Percentiles rank a stretch among this genome's conserved stretches.
Conservation (phyloP, 2,329 filamentous ascomycete genomes). For the Nemania abortiva region DNA sequence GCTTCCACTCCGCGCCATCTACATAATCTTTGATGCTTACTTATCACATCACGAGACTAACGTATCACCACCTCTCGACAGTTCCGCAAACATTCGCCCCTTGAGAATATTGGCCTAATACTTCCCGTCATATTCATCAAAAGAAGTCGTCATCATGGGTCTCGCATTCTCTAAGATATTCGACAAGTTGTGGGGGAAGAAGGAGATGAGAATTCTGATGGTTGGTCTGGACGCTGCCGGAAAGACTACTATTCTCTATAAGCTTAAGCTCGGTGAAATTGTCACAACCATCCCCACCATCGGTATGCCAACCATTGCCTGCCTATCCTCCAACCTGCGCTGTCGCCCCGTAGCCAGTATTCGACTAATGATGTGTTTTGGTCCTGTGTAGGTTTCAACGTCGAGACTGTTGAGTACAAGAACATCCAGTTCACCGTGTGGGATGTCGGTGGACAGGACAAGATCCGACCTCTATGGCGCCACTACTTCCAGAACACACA, state of each 20-base stretch:
- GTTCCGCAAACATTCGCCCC: constrained; percentile 37
- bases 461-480: constrained; percentile 99
- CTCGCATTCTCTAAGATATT: constrained; percentile 97
- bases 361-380: constrained; percentile 42
- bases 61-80: constrained; percentile 36
- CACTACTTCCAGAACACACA: constrained; percentile 99
- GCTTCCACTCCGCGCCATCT: constrained; percentile 17
- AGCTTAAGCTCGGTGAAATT: constrained; percentile 99
- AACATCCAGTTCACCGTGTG: constrained; percentile 99
- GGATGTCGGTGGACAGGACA: constrained; percentile 99
- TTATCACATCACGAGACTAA: constrained; percentile 40
- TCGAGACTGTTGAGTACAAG: constrained; percentile 99
- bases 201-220: constrained; percentile 99
- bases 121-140: constrained; percentile 53
- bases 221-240: constrained; percentile 98
- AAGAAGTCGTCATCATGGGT: constrained; percentile 85
- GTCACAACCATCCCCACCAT: constrained; percentile 99
- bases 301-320: constrained; percentile 68
- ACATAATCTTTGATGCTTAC: constrained; percentile 9
- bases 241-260: constrained; percentile 99
- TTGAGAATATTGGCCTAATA: constrained; percentile 45
- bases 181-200: constrained; percentile 97
- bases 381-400: constrained; percentile 84
- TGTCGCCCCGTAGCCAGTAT: constrained; percentile 1
- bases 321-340: background rate